Evolutionary conservation across 208 protist species (phyloP).

Genomic region (Trypanosoma mega): DNA sequence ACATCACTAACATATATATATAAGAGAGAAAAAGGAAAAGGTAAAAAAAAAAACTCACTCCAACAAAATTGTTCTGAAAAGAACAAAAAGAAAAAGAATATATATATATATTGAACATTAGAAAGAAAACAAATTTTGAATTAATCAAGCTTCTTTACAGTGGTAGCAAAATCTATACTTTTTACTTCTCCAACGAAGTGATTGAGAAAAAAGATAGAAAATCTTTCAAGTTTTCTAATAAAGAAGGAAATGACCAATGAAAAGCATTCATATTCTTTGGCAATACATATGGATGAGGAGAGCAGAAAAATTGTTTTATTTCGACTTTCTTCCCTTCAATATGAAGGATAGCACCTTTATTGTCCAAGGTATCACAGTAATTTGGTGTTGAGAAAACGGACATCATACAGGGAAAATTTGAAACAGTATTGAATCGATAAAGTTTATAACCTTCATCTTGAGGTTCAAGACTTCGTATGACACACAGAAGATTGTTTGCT

Average conservation of each 20-base stretch:
- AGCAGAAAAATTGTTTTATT: constrained; percentile 86
- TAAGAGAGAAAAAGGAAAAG: neutral
- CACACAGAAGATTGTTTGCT: constrained; percentile 93
- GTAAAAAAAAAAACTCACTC: constrained; percentile 9
- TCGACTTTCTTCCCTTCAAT: constrained; percentile 85
- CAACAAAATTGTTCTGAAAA: too few species aligned
- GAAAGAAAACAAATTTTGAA: too few species aligned
- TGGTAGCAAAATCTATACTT: too few species aligned
- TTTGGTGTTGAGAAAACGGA: constrained; percentile 98
- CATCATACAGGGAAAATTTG: constrained; percentile 96
- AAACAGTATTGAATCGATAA: constrained; percentile 83
- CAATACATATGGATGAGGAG: constrained; percentile 73
- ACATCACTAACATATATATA: neutral
- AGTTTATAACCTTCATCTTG: constrained; percentile 94
- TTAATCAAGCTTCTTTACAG: too few species aligned
- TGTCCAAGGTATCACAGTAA: constrained; percentile 97
- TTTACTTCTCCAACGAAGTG: too few species aligned
- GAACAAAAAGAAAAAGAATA: too few species aligned
- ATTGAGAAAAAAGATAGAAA: constrained; percentile 33
- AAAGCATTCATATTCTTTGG: constrained; percentile 56
- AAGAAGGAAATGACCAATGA: constrained; percentile 77
- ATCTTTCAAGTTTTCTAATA: constrained; percentile 43
- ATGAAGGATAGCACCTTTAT: constrained; percentile 94
- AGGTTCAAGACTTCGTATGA: constrained; percentile 97
- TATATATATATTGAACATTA: too few species aligned